A percentile compares a stretch with the other conserved stretches of the same genome.
These are phyloP conservation scores for Sordariomycetes sp. DNA, from an alignment of 2,329 filamentous ascomycete genomes.

Conservation along the genomic window DNA sequence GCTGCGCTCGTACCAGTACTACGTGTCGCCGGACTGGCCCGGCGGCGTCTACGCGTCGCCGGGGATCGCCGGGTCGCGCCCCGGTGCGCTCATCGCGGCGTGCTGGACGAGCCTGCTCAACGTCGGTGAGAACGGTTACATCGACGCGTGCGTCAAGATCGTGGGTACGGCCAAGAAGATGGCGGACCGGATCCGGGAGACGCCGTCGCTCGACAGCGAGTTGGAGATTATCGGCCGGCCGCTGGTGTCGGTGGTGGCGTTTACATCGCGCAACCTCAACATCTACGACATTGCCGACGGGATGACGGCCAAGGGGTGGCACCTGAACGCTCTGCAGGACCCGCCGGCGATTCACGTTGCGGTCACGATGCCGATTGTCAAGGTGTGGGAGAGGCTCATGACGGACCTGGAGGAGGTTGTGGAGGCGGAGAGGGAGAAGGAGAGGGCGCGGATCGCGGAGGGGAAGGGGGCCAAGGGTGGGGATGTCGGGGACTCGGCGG, in stretches of 20 bases:
- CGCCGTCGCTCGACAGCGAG: slow-evolving; percentile 55
- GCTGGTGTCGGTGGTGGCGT: slow-evolving; percentile 81
- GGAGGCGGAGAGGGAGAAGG: slow-evolving; percentile 68
- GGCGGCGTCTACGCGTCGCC: slow-evolving; percentile 94
- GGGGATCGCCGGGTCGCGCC: slow-evolving; percentile 79
- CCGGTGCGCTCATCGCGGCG: slow-evolving; percentile 85
- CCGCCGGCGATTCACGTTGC: slow-evolving; percentile 90
- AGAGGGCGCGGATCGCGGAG: slow-evolving; percentile 56
- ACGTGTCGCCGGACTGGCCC: slow-evolving; percentile 86
- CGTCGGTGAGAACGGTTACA: slow-evolving; percentile 77
- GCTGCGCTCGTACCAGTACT: slow-evolving; percentile 86
- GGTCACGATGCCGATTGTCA: slow-evolving; percentile 75
- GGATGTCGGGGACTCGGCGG: slow-evolving; percentile 67
- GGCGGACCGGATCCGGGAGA: slow-evolving; percentile 56
- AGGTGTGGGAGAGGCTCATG: slow-evolving; percentile 68
- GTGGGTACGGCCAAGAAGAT: slow-evolving; percentile 80
- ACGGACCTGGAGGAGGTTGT: slow-evolving; percentile 55
- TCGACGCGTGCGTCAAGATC: slow-evolving; percentile 76
- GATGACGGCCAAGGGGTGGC: slow-evolving; percentile 79
- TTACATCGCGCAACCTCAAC: slow-evolving; percentile 70
- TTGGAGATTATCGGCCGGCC: slow-evolving; percentile 74
- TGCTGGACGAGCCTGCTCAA: slow-evolving; percentile 91
- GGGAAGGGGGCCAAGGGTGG: slow-evolving; percentile 48
- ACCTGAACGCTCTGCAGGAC: slow-evolving; percentile 85
- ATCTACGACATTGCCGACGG: slow-evolving; percentile 90